Evolutionary conservation across 805 yeast species (phyloP).

Genomic region (Hanseniaspora pseudoguilliermondii): DNA sequence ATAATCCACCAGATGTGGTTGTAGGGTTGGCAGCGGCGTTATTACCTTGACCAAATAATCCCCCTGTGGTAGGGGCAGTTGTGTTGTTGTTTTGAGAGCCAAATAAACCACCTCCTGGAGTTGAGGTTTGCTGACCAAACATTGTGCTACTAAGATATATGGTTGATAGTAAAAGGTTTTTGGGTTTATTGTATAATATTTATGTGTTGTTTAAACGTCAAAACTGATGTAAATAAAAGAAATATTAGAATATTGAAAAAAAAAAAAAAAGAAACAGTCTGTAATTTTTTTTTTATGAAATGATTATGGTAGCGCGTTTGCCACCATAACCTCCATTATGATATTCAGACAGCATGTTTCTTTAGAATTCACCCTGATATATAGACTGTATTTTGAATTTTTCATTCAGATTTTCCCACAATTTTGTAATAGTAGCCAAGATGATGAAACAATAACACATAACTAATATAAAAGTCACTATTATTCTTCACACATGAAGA

Average conservation of each 20-base stretch:
- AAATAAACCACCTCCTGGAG: slow-evolving; percentile 11
- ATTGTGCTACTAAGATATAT: slow-evolving; percentile 13
- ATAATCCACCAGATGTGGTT: slow-evolving; percentile 15
- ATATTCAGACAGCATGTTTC: no score
- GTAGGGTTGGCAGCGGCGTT: slow-evolving; percentile 16
- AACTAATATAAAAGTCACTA: no score
- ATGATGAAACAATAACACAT: no score
- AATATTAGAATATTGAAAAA: not conserved
- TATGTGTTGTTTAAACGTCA: no score
- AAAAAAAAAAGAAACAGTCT: not conserved
- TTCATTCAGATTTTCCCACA: no score
- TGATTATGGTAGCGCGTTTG: not conserved
- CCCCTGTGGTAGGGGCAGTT: slow-evolving; percentile 18
- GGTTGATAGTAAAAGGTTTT: slow-evolving; percentile 33
- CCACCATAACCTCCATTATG: no score
- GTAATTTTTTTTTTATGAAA: no score
- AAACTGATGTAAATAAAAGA: not conserved
- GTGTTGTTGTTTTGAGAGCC: slow-evolving; percentile 14
- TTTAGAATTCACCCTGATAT: no score
- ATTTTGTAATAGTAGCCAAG: no score
- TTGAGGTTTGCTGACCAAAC: slow-evolving; percentile 28
- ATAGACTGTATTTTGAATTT: no score
- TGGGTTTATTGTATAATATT: not conserved
- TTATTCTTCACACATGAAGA: no score
- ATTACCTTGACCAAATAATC: slow-evolving; percentile 24